phyloP scores from a whole-genome alignment of 495 filamentous ascomycete genomes.

The Podospora comata region DNA sequence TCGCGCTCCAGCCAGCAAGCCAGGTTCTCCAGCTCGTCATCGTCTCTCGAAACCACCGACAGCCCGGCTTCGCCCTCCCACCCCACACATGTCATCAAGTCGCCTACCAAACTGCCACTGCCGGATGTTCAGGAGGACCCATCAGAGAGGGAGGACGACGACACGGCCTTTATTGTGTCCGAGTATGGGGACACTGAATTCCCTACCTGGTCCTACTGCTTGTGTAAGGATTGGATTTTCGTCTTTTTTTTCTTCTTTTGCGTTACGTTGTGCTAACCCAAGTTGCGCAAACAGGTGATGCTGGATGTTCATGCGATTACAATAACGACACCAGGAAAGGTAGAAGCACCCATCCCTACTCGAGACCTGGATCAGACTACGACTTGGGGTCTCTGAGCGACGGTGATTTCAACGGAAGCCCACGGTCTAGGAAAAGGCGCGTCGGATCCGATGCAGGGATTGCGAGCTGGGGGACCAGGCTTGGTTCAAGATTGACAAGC shows the following conservation, averaged over 20 bases:
- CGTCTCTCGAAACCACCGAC: constrained; percentile 50
- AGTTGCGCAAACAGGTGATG: constrained; percentile 35
- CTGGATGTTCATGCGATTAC: constrained; percentile 45
- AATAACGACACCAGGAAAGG: constrained; percentile 39
- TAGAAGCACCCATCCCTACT: constrained; percentile 34
- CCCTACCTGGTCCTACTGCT: constrained; percentile 48
- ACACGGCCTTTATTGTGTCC: constrained; percentile 46
- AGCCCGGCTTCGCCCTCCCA: constrained; percentile 46
- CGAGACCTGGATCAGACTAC: constrained; percentile 48
- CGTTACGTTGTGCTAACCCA: constrained; percentile 4
- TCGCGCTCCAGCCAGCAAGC: constrained; percentile 51
- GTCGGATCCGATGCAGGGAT: constrained; percentile 62
- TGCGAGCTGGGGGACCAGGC: constrained; percentile 61
- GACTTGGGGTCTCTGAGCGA: constrained; percentile 60
- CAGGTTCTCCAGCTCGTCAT: constrained; percentile 53
- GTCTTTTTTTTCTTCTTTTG: not conserved
- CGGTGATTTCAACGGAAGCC: constrained; percentile 52
- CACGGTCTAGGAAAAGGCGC: constrained; percentile 54
- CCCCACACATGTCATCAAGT: constrained; percentile 31
- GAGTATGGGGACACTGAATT: constrained; percentile 24
- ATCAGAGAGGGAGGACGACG: constrained; percentile 52
- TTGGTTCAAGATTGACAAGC: constrained; percentile 70
- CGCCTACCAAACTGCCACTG: constrained; percentile 47
- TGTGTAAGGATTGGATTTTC: constrained; percentile 43
- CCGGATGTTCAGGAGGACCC: constrained; percentile 57